phyloP scores from a whole-genome alignment of 768 basidiomycete genomes.

The Xerocomus spinulosus region DNA sequence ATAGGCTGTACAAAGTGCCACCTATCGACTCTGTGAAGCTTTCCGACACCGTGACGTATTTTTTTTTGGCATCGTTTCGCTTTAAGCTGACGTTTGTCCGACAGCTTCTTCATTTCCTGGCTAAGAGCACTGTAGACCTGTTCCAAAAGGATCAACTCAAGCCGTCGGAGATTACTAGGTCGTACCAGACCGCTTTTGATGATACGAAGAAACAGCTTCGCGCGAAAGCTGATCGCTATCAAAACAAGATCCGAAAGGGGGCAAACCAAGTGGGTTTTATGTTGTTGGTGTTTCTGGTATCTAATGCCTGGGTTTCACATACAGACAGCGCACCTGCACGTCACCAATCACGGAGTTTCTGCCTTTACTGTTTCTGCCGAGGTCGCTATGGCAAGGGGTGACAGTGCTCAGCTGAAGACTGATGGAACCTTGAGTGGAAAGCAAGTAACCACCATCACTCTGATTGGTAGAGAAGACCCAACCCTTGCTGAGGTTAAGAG shows the following conservation, averaged over 20 bases:
- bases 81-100: neutral
- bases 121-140: slow-evolving; percentile 22
- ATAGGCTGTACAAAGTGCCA: slow-evolving; percentile 16
- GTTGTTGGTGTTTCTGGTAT: neutral
- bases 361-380: slow-evolving; percentile 21
- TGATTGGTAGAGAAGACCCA: slow-evolving; percentile 51
- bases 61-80: neutral
- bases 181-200: slow-evolving; percentile 16
- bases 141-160: slow-evolving; percentile 27
- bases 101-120: slow-evolving; percentile 27
- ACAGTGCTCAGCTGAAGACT: slow-evolving; percentile 19
- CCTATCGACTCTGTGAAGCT: slow-evolving; percentile 28
- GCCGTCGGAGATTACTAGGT: slow-evolving; percentile 20
- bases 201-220: slow-evolving; percentile 11
- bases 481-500: slow-evolving; percentile 55
- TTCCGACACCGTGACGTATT: slow-evolving; percentile 14
- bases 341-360: slow-evolving; percentile 20
- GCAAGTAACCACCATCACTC: slow-evolving; percentile 35
- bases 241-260: slow-evolving; percentile 30
- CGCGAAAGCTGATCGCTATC: slow-evolving; percentile 25
- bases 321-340: slow-evolving; percentile 19
- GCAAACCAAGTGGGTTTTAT: slow-evolving; percentile 34
- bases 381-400: slow-evolving; percentile 11
- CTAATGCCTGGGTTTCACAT: neutral
- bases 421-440: slow-evolving; percentile 29